phyloP scores from a whole-genome alignment of 805 yeast genomes.

The Saccharomyces mikatae region DNA sequence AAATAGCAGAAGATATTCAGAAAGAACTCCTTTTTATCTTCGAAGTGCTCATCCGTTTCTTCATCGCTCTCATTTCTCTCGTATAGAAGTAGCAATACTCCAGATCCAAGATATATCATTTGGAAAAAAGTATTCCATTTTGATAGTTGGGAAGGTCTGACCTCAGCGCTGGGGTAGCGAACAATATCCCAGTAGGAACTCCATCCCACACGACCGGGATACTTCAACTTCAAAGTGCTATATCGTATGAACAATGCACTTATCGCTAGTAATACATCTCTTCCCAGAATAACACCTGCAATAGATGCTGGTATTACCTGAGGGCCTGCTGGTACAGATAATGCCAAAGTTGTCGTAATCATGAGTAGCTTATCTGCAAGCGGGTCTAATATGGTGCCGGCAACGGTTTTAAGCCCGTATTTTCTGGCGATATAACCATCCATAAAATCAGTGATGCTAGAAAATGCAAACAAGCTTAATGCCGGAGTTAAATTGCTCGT shows the following conservation, averaged over 20 bases:
- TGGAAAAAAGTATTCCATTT: slow-evolving; percentile 88
- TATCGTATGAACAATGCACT: slow-evolving; percentile 70
- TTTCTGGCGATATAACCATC: slow-evolving; percentile 89
- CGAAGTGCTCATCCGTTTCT: slow-evolving; percentile 8
- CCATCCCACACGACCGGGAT: slow-evolving; percentile 38
- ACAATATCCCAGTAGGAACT: slow-evolving; percentile 63
- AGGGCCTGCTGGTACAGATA: slow-evolving; percentile 44
- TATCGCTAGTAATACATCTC: slow-evolving; percentile 67
- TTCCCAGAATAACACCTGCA: slow-evolving; percentile 68
- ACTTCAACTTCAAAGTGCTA: slow-evolving; percentile 35
- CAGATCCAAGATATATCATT: slow-evolving; percentile 74
- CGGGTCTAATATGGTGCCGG: slow-evolving; percentile 91
- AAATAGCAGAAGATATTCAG: slow-evolving; percentile 19
- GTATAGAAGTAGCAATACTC: slow-evolving; percentile 36
- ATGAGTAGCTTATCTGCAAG: slow-evolving; percentile 88
- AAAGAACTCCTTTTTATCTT: neutral
- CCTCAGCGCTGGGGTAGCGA: slow-evolving; percentile 72
- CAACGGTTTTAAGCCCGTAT: slow-evolving; percentile 65
- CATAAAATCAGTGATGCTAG: slow-evolving; percentile 82
- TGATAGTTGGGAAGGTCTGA: slow-evolving; percentile 78
- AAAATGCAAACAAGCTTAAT: slow-evolving; percentile 65
- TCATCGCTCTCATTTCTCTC: slow-evolving; percentile 5
- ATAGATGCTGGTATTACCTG: slow-evolving; percentile 63
- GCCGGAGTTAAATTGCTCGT: slow-evolving; percentile 58
- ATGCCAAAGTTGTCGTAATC: slow-evolving; percentile 74